phyloP scores from a whole-genome alignment of 2,329 filamentous ascomycete species.

The Cordyceps javanica region DNA sequence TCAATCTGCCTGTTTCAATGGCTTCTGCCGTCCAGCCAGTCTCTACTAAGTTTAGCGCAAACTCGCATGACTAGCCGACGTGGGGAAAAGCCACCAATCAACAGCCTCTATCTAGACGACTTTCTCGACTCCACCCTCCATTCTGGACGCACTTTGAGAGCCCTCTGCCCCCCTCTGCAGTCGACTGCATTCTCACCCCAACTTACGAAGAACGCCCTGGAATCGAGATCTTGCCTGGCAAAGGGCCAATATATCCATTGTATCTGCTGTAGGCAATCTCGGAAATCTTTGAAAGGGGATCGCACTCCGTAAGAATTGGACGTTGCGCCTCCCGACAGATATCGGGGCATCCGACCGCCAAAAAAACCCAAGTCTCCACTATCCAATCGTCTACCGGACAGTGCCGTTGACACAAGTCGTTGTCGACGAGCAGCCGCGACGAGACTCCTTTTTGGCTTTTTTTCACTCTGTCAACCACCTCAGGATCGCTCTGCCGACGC shows the following conservation, averaged over 20 bases:
- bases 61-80: background rate
- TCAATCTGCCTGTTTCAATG: background rate
- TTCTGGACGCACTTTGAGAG: background rate
- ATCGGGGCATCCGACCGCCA: background rate
- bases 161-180: background rate
- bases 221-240: background rate
- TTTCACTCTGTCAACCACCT: background rate
- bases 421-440: background rate
- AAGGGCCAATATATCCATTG: background rate
- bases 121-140: background rate
- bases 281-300: background rate
- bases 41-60: background rate
- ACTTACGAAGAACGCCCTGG: background rate
- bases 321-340: background rate
- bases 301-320: background rate
- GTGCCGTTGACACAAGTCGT: background rate
- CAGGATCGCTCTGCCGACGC: background rate
- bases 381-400: background rate
- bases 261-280: background rate
- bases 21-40: background rate
- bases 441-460: too few relatives aligned
- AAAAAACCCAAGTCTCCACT: background rate
- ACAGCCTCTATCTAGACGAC: background rate
- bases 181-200: background rate
- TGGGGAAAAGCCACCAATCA: background rate